Percentiles rank a stretch among this genome's conserved stretches.
Evolutionary conservation across 2,329 filamentous ascomycete species (phyloP).

Genomic region (Pseudocercospora pini-densiflorae): DNA sequence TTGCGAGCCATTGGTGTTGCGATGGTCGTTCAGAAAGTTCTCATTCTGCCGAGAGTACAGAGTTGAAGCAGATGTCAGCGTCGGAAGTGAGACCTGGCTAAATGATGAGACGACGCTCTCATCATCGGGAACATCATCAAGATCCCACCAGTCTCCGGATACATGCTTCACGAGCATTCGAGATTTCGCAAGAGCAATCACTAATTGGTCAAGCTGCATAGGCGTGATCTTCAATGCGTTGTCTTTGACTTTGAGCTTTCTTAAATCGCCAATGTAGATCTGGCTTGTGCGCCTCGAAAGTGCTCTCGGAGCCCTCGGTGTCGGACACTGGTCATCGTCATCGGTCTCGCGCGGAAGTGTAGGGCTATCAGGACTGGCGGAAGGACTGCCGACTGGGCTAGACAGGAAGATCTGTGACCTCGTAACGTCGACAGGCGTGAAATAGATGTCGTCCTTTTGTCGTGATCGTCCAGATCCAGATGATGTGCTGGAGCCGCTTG

Average conservation of each 20-base stretch:
- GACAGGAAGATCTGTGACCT: constrained; percentile 29
- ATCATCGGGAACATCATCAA: constrained; percentile 28
- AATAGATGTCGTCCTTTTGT: constrained; percentile 31
- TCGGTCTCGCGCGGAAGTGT: constrained; percentile 14
- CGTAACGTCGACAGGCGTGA: constrained; percentile 33
- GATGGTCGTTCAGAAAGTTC: constrained; percentile 20
- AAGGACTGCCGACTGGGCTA: constrained; percentile 31
- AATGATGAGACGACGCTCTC: constrained; percentile 27
- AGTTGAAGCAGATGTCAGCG: constrained; percentile 27
- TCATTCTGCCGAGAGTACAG: constrained; percentile 26
- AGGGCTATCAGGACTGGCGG: constrained; percentile 16
- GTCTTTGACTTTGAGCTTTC: constrained; percentile 9
- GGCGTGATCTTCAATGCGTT: constrained; percentile 24
- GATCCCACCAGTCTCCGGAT: constrained; percentile 33
- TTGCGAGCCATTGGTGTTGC: neutral
- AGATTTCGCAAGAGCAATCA: constrained; percentile 31
- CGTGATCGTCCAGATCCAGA: constrained; percentile 14
- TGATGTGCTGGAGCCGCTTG: constrained; percentile 16
- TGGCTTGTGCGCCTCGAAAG: constrained; percentile 20
- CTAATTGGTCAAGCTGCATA: constrained; percentile 31
- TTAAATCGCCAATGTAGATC: constrained; percentile 19
- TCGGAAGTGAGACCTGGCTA: constrained; percentile 25
- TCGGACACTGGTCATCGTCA: constrained; percentile 15
- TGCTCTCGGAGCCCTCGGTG: constrained; percentile 18
- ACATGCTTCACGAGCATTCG: constrained; percentile 32